phyloP scores from a whole-genome alignment of 2,329 filamentous ascomycete species.

The Phaeosphaeria sp. region DNA sequence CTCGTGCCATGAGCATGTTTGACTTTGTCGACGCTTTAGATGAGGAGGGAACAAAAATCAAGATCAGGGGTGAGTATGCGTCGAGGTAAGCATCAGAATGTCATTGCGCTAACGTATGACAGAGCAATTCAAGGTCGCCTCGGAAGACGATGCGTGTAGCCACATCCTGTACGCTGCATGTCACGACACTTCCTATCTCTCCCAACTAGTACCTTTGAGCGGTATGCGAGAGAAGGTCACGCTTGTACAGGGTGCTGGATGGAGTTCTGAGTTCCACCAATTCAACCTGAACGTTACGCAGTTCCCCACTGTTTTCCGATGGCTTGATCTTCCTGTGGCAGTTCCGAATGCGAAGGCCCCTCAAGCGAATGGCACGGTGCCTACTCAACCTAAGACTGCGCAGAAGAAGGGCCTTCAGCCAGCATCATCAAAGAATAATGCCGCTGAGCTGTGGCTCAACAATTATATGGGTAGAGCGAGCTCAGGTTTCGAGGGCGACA shows the following conservation, averaged over 20 bases:
- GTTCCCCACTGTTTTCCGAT: conserved; percentile 61
- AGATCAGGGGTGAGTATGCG: conserved; percentile 59
- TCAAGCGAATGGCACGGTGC: not conserved
- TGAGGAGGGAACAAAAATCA: conserved; percentile 66
- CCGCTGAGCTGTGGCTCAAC: conserved; percentile 13
- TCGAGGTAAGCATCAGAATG: conserved; percentile 1
- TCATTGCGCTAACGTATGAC: not conserved
- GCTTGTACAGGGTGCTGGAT: conserved; percentile 59
- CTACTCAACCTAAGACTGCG: conserved; percentile 6
- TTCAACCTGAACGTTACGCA: conserved; percentile 61
- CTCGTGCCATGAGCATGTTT: conserved; percentile 63
- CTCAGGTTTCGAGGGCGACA: conserved; percentile 8
- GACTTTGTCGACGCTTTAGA: conserved; percentile 69
- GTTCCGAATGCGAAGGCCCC: conserved; percentile 10
- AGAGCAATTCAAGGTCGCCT: conserved; percentile 58
- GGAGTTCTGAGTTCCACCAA: conserved; percentile 61
- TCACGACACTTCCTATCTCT: conserved; percentile 66
- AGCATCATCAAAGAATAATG: conserved; percentile 3
- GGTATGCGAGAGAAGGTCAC: conserved; percentile 61
- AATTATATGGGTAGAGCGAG: conserved; percentile 6
- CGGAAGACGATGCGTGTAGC: conserved; percentile 66
- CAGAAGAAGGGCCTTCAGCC: conserved; percentile 2
- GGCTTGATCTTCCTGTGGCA: conserved; percentile 22
- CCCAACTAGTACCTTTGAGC: conserved; percentile 61
- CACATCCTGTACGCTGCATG: conserved; percentile 71